These are phyloP conservation scores for Suhomyces wounanorum DNA, from an alignment of 1,139 yeast species.

Conservation along the genomic window DNA sequence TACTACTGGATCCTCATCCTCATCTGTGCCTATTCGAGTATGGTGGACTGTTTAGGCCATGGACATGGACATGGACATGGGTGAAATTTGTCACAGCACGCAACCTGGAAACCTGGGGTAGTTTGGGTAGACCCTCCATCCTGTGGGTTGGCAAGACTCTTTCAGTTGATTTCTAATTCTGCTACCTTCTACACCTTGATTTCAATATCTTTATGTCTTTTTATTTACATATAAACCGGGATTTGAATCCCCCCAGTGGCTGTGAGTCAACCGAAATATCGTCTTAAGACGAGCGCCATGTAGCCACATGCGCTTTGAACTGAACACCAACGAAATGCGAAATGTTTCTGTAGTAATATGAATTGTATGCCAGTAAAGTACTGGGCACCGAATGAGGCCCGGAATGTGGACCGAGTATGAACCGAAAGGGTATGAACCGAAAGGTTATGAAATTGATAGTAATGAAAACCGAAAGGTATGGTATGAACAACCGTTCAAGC, in stretches of 20 bases:
- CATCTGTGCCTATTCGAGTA: background rate
- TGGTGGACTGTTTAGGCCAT: background rate
- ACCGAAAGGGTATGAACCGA: background rate
- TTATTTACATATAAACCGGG: constrained; percentile 4
- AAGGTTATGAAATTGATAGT: background rate
- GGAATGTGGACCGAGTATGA: background rate
- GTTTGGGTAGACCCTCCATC: background rate
- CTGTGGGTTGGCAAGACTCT: background rate
- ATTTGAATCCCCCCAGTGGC: constrained; percentile 1
- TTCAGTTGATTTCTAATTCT: background rate
- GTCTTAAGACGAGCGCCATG: constrained; percentile 1
- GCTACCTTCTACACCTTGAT: background rate
- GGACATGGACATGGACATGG: background rate
- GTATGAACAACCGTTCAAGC: no score
- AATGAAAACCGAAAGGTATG: background rate
- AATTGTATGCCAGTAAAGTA: background rate
- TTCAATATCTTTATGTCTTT: background rate
- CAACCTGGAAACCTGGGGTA: background rate
- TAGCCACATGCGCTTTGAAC: constrained; percentile 2
- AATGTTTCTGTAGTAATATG: background rate
- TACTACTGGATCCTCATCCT: background rate
- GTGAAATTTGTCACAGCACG: background rate
- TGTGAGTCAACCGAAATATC: constrained; percentile 2
- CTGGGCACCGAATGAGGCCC: background rate
- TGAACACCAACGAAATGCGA: constrained; percentile 4